Evolutionary conservation across 169 alveolate genomes (phyloP).

Genomic region (Theileria parva): DNA sequence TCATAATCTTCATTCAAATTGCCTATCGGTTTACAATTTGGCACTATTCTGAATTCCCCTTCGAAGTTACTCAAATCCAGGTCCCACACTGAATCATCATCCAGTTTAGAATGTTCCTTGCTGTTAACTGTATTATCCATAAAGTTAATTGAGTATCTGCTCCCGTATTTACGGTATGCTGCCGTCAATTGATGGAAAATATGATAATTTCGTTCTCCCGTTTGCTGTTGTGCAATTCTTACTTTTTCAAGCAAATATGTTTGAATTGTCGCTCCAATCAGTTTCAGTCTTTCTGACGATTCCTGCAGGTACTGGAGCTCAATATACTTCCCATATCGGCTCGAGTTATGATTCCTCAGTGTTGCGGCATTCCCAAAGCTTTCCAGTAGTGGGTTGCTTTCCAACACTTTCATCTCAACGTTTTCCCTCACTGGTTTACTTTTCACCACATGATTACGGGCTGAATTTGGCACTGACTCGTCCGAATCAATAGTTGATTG

Average conservation of each 20-base stretch:
- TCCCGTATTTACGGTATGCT: slow-evolving; percentile 78
- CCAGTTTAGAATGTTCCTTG: slow-evolving; percentile 19
- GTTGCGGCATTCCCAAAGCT: slow-evolving; percentile 99
- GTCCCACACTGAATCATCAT: slow-evolving; percentile 17
- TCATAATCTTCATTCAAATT: slow-evolving; percentile 80
- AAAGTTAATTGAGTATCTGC: slow-evolving; percentile 5
- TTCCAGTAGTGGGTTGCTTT: slow-evolving; percentile 97
- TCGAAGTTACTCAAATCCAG: slow-evolving; percentile 46
- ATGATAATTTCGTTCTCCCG: slow-evolving; percentile 96
- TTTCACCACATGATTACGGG: too few species aligned
- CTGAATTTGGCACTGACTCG: too few species aligned
- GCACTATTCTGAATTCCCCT: slow-evolving; percentile 56
- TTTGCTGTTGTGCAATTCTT: slow-evolving; percentile 92
- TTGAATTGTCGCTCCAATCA: slow-evolving; percentile 93
- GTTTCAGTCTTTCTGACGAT: slow-evolving; percentile 73
- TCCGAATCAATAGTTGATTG: too few species aligned
- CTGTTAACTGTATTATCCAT: slow-evolving; percentile 21
- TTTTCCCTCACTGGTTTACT: slow-evolving; percentile 58
- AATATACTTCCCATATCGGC: slow-evolving; percentile 98
- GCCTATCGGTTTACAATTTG: slow-evolving; percentile 14
- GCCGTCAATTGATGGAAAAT: slow-evolving; percentile 93
- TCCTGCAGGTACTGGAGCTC: slow-evolving; percentile 85
- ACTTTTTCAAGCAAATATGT: slow-evolving; percentile 97
- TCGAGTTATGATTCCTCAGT: slow-evolving; percentile 91
- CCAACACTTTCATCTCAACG: slow-evolving; percentile 89